These are phyloP conservation scores for Talaromyces thailandensis DNA, from an alignment of 495 filamentous ascomycete species.

Conservation along the genomic window DNA sequence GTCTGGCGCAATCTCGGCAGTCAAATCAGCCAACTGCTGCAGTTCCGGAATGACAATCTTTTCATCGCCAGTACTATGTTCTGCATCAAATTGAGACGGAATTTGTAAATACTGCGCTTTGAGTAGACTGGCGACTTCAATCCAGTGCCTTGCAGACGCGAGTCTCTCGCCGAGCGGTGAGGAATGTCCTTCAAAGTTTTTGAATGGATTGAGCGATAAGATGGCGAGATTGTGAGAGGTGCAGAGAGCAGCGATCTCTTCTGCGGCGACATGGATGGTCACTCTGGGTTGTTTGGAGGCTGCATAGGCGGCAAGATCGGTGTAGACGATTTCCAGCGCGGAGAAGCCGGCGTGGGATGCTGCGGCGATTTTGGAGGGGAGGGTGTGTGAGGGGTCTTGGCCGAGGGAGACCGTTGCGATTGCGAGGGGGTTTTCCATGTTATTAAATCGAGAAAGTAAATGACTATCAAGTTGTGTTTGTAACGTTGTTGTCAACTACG, in stretches of 20 bases:
- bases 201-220: constrained; percentile 63
- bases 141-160: constrained; percentile 55
- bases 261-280: constrained; percentile 46
- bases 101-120: constrained; percentile 57
- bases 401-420: constrained; percentile 60
- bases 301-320: constrained; percentile 53
- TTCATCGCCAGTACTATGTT: constrained; percentile 41
- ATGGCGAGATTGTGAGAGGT: constrained; percentile 41
- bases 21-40: constrained; percentile 48
- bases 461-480: too few species aligned
- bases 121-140: constrained; percentile 49
- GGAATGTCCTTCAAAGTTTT: constrained; percentile 58
- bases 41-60: constrained; percentile 53
- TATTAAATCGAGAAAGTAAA: too few species aligned
- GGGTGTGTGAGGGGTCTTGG: constrained; percentile 49
- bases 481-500: not conserved
- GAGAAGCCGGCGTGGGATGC: constrained; percentile 50
- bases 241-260: constrained; percentile 42
- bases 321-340: constrained; percentile 64
- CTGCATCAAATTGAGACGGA: constrained; percentile 51
- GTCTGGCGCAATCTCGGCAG: constrained; percentile 37
- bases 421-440: constrained; percentile 38
- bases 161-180: constrained; percentile 45
- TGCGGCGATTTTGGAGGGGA: constrained; percentile 51
- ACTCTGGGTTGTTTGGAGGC: constrained; percentile 9